Base-by-base conservation (phyloP, 768 basidiomycete species). In the Calocybe indica region DNA sequence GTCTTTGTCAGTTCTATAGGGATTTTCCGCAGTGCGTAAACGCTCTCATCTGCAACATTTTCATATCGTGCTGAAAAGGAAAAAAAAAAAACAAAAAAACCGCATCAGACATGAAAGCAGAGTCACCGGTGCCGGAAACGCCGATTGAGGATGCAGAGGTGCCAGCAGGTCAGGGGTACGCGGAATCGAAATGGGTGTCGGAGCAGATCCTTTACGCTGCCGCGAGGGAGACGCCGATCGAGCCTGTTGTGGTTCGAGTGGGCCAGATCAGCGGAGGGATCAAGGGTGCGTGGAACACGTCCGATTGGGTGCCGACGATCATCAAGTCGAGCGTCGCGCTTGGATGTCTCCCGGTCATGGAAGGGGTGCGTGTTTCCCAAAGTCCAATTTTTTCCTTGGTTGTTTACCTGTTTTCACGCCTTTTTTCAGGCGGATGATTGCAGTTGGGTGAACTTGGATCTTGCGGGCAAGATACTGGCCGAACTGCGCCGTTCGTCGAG, bases 121-220 rank as follows among this genome's bases (percentile, higher is more conserved):
- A 22, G 22, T 22, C 22, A 22, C 22, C 22, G 22, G 22, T 22
- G 22, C 22, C 22, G 22, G 22, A 22, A 22, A 22, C 22, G 2
- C 54, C 53, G 11, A 43, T 62, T 12, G 29, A 40, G 7, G 58
- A 59, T 35, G 55, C 62, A 2, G 47, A 53, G 13, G 43, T 58
- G 3, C 52, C 63, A n/a, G 42, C 61, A 40, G 64, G 62, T 2
- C 54, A 47, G 9, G 73, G 73, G 2, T 74, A 74, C 50, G 54
- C 55, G 13, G 70, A 72, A 45, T 65, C 66, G n/a, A 73, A 73
- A 59, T 72, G 68, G 69, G 62, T 75, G 6, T 59, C 64, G 1
- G 75, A 76, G 50, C 50, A 60, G 6, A 61, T 75, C 33, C 53
- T 71, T 13, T 40, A 49, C n/a, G 53, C 41, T 7, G 66, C 57